Evolutionary conservation across 306 rosid species (phyloP), one percentile per base, ranked within the genome.

Genomic region (Carpinus viminea): DNA sequence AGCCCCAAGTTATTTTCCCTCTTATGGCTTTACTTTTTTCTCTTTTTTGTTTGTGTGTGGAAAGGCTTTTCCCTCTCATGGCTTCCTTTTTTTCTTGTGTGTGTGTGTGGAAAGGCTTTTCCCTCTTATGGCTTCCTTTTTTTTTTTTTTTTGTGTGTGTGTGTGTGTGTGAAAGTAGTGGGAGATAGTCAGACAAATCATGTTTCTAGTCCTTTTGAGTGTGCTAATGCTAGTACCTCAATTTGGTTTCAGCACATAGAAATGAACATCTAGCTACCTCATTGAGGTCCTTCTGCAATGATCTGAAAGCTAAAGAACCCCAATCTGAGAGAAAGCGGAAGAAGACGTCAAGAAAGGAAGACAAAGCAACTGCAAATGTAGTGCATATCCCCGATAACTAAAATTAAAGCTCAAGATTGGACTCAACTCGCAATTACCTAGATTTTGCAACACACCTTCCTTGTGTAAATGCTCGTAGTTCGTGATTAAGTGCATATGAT

Each of bases 241-340:
- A 77, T 72, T 73, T 83, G 84, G 70, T 83, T 80, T 79, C 91
- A 94, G 98, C 89, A 3, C 98, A 92, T 80, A 86, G 97, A 79
- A 94, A 94, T 77, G 98, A 89, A 70, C 90, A 92, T 80, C 79
- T 94, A 68, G 83, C 90, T 70, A 50, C 85, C 75, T 75, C 84
- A 55, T 79, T 94, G 91, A 88, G 97, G 87, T 80, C 82, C 74
- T 82, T 83, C 74, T 74, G 92, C 78, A 74, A 84, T 84, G 93
- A 94, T 76, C 86, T 94, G 75, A 94, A 89, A 77, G 83, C 80
- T 17, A 92, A 86, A 81, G 97, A 91, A 72, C 95, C 96, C 53
- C 97, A 83, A 75, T 76, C 87, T 41, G 97, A 92, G 62, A 90
- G 89, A 87, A 94, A 92, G 83, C 85, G 98, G 52, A 92, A 89